These are phyloP conservation scores for Blechomonas ayalai DNA, from an alignment of 208 protist species.

Conservation along the genomic window DNA sequence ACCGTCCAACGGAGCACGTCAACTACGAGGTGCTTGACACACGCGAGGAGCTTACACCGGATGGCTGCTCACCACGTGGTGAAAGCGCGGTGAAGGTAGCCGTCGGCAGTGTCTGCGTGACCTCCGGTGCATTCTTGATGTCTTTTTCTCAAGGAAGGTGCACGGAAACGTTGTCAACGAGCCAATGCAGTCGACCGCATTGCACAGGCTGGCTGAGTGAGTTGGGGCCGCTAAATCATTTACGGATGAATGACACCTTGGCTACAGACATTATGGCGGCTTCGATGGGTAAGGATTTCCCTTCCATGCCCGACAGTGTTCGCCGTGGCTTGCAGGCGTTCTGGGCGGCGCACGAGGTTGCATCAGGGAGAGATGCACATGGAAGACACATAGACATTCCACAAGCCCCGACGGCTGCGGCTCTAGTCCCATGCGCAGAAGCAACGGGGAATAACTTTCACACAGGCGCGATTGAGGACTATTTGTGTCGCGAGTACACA, in stretches of 20 bases:
- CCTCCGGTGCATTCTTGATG: conserved; percentile 29
- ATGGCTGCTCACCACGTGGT: conserved; percentile 23
- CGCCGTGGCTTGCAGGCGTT: conserved; percentile 13
- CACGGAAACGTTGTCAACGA: conserved; percentile 21
- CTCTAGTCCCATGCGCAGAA: conserved; percentile 45
- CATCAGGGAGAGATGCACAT: background rate
- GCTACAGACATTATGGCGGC: conserved; percentile 28
- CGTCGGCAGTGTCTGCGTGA: conserved; percentile 50
- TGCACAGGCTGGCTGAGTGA: too few species aligned
- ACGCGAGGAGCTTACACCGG: conserved; percentile 16
- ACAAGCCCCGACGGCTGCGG: conserved; percentile 2
- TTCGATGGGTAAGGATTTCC: conserved; percentile 20
- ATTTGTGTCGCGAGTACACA: conserved; percentile 54
- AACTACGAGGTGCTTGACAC: conserved; percentile 6
- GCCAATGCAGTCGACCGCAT: conserved; percentile 45
- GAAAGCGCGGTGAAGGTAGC: conserved; percentile 5
- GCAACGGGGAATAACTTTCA: conserved; percentile 38
- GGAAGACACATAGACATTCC: too few species aligned
- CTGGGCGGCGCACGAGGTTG: conserved; percentile 43
- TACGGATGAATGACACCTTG: conserved; percentile 18
- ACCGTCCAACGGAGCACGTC: background rate
- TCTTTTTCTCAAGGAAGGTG: conserved; percentile 31
- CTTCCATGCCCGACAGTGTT: conserved; percentile 21
- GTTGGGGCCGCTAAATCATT: too few species aligned
- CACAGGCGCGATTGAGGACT: conserved; percentile 43